phyloP scores from a whole-genome alignment of 306 rosid genomes.

The Cucumis cinereus region DNA sequence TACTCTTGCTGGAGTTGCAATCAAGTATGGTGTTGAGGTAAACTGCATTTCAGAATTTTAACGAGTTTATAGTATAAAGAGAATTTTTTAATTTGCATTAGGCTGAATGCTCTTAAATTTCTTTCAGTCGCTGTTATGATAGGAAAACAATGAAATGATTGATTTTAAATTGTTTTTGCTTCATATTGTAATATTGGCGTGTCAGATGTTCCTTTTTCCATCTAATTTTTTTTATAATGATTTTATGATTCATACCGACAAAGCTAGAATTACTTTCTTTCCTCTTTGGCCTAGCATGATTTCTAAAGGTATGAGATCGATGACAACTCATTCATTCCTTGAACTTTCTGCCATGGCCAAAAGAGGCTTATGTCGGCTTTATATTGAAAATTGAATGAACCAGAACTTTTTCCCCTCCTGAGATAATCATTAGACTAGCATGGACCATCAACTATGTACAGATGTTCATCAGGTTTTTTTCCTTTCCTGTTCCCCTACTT shows the following conservation, averaged over 20 bases:
- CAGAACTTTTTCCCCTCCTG: not conserved
- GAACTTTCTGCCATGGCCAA: not conserved
- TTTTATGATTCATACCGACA: not conserved
- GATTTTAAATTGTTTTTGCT: not conserved
- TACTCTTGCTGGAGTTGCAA: slow-evolving; percentile 82
- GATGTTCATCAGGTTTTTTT: not conserved
- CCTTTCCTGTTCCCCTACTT: not conserved
- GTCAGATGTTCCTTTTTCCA: not conserved
- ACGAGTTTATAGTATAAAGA: too few species aligned
- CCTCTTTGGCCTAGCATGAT: not conserved
- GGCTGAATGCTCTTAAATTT: not conserved
- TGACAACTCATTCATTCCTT: not conserved
- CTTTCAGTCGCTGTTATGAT: not conserved
- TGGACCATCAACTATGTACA: not conserved
- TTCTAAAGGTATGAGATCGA: not conserved
- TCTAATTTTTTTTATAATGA: not conserved
- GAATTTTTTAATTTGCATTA: not conserved
- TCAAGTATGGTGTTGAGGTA: slow-evolving; percentile 95
- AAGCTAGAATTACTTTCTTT: not conserved
- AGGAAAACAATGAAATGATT: not conserved
- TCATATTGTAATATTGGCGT: not conserved
- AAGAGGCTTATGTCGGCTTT: not conserved
- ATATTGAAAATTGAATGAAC: not conserved
- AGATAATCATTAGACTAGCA: not conserved
- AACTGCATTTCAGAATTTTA: not conserved